Conservation (phyloP, 805 yeast genomes). For the Monosporozyma yasuniensis region DNA sequence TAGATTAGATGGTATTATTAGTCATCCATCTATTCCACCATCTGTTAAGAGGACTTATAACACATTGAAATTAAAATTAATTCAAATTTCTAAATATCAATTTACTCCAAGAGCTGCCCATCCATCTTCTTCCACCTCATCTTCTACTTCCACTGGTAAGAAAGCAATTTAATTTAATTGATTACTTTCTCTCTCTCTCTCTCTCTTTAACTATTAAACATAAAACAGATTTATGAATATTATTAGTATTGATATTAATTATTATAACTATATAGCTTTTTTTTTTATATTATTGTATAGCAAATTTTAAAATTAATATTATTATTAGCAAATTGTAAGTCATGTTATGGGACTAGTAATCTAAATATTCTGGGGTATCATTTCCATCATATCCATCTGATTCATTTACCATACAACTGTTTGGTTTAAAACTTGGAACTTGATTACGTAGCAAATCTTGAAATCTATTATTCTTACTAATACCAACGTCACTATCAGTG, state of each 20-base stretch:
- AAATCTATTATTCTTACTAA: background rate
- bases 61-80: slow-evolving; percentile 6
- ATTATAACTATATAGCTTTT: background rate
- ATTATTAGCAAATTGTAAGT: background rate
- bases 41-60: slow-evolving; percentile 31
- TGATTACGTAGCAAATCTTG: background rate
- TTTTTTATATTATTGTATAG: background rate
- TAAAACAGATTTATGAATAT: background rate
- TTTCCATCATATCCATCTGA: background rate
- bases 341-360: background rate
- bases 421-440: background rate
- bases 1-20: slow-evolving; percentile 47
- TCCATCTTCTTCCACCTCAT: slow-evolving; percentile 1
- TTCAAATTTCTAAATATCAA: slow-evolving; percentile 9
- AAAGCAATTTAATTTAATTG: background rate
- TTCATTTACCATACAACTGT: background rate
- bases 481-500: background rate
- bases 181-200: background rate
- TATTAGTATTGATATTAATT: background rate
- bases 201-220: too few species aligned
- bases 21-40: slow-evolving; percentile 47
- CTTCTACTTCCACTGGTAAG: slow-evolving; percentile 3
- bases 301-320: background rate
- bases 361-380: background rate
- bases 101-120: slow-evolving; percentile 5